Evolutionary conservation across 768 basidiomycete genomes (phyloP).

Genomic region (Tricholoma bakamatsutake): DNA sequence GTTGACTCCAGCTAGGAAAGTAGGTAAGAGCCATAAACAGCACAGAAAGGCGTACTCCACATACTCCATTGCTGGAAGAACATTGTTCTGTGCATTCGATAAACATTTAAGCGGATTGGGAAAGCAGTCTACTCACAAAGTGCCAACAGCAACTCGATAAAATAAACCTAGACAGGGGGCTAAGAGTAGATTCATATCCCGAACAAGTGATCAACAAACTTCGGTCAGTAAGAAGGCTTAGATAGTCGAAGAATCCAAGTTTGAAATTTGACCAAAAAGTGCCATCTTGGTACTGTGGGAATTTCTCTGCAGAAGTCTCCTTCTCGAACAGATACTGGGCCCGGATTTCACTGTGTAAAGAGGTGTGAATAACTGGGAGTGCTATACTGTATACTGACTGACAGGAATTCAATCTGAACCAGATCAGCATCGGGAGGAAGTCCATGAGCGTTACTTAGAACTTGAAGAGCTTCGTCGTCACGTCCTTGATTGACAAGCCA

Average conservation of each 20-base stretch:
- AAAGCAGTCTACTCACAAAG: conserved; percentile 32
- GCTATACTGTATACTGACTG: conserved; percentile 19
- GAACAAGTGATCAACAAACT: conserved; percentile 23
- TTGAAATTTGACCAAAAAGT: conserved; percentile 50
- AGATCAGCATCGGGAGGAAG: conserved; percentile 53
- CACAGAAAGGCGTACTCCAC: conserved; percentile 3
- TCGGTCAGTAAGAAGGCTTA: conserved; percentile 50
- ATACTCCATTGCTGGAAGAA: conserved; percentile 80
- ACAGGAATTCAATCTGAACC: conserved; percentile 72
- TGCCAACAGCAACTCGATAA: conserved; percentile 57
- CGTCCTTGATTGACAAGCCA: conserved; percentile 77
- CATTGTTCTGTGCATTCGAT: conserved; percentile 42
- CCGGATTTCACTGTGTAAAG: conserved; percentile 52
- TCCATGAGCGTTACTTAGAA: conserved; percentile 54
- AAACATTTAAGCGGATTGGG: background rate
- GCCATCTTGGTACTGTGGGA: conserved; percentile 63
- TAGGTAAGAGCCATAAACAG: background rate
- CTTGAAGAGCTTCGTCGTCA: conserved; percentile 65
- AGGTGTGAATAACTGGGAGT: background rate
- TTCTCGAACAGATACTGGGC: conserved; percentile 71
- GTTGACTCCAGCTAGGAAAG: conserved; percentile 49
- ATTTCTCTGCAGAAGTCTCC: conserved; percentile 49
- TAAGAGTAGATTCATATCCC: background rate
- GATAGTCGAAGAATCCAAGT: conserved; percentile 54
- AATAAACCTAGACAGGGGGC: conserved; percentile 39